These are phyloP conservation scores for Fusarium haematococcum DNA, from an alignment of 2,329 filamentous ascomycete species.

Conservation along the genomic window DNA sequence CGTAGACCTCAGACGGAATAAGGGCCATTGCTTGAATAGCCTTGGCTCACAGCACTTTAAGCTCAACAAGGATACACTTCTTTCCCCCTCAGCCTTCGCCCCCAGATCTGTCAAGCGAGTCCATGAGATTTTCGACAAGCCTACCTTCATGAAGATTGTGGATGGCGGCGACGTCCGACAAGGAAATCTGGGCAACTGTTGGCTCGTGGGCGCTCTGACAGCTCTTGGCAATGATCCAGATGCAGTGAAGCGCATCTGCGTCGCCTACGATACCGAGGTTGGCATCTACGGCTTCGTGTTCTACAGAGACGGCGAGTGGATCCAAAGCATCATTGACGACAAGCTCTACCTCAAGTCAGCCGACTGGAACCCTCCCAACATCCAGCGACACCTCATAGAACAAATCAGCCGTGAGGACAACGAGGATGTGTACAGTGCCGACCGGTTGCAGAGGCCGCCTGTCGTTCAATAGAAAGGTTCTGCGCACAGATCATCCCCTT, in stretches of 20 bases:
- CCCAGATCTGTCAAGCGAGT: slow-evolving; percentile 82
- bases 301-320: slow-evolving; percentile 89
- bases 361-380: slow-evolving; percentile 81
- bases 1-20: slow-evolving; percentile 76
- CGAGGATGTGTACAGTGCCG: slow-evolving; percentile 67
- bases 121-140: slow-evolving; percentile 81
- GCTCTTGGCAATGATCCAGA: slow-evolving; percentile 79
- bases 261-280: slow-evolving; percentile 77
- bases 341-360: slow-evolving; percentile 77
- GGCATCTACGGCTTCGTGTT: slow-evolving; percentile 94
- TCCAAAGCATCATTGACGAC: slow-evolving; percentile 60
- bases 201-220: slow-evolving; percentile 82
- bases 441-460: too few species aligned
- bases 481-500: too few species aligned
- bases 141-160: slow-evolving; percentile 74
- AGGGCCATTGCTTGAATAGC: slow-evolving; percentile 66
- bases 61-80: slow-evolving; percentile 57
- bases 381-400: slow-evolving; percentile 79
- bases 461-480: too few species aligned
- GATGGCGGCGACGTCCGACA: slow-evolving; percentile 82
- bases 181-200: slow-evolving; percentile 81
- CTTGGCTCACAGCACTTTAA: slow-evolving; percentile 65
- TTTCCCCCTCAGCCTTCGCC: slow-evolving; percentile 60
- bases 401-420: slow-evolving; percentile 80
- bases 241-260: slow-evolving; percentile 79